These are phyloP conservation scores for Candida chauliodis DNA, from an alignment of 805 yeast species.

Conservation along the genomic window DNA sequence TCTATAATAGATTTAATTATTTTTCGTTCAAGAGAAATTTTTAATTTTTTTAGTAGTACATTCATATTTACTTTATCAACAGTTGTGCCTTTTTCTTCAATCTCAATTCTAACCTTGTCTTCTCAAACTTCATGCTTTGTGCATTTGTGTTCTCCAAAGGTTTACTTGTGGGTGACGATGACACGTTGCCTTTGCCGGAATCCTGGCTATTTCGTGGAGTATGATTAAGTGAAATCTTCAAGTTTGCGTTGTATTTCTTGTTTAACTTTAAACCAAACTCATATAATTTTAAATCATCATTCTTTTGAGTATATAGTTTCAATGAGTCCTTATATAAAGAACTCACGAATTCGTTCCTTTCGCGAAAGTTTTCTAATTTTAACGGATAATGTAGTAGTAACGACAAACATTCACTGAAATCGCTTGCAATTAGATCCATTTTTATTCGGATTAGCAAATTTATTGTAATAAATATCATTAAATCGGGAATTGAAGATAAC, in stretches of 20 bases:
- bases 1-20: conserved; percentile 2
- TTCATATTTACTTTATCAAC: conserved; percentile 18
- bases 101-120: conserved; percentile 43
- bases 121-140: conserved; percentile 41
- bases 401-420: conserved; percentile 50
- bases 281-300: conserved; percentile 35
- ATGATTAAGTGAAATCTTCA: conserved; percentile 26
- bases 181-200: conserved; percentile 14
- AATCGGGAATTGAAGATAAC: conserved; percentile 24
- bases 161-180: conserved; percentile 6
- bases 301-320: conserved; percentile 28
- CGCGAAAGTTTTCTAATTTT: conserved; percentile 13
- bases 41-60: not conserved
- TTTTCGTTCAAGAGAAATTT: not conserved
- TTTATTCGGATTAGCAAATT: conserved; percentile 44
- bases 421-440: conserved; percentile 41
- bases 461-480: conserved; percentile 41
- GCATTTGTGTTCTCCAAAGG: conserved; percentile 20
- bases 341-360: conserved; percentile 17
- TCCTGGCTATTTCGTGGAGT: conserved; percentile 17
- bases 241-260: conserved; percentile 34
- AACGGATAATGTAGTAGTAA: conserved; percentile 50
- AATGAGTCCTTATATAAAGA: conserved; percentile 32
- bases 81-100: conserved; percentile 42
- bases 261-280: conserved; percentile 40